Evolutionary conservation across 495 filamentous ascomycete genomes (phyloP), one percentile per base, ranked within the genome.

Genomic region (Aspergillus kassunensis): DNA sequence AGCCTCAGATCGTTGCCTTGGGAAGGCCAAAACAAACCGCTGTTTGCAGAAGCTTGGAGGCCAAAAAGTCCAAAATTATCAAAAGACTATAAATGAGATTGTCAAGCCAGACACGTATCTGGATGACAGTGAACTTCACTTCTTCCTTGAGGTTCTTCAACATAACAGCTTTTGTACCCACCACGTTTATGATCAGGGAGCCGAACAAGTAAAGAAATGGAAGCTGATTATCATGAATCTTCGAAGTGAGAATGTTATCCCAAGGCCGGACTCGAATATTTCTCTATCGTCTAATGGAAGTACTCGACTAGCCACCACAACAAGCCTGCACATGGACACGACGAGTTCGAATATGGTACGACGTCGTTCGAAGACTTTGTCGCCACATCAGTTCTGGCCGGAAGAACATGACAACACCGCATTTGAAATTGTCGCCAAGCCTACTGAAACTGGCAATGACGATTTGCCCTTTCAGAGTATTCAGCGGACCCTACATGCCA

Each of bases 11-110:
- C 29, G 20, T 15, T 49, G 45, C 45, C 10, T 18, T 18, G 45
- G 45, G 19, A 49, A 18, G 34, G 25, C 15, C 6, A 49, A 49
- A 11, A 13, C 21, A 6, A 49, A 21, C 33, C 45, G 16, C 45
- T 49, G 45, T 19, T 21, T 11, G 15, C 19, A 15, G 6, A 20
- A 15, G 20, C 21, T 35, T 6, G 45, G 45, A 23, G 45, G 45
- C 16, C 45, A 23, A 19, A 49, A 49, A 36, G 45, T 49, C 31
- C 45, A 49, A 23, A 49, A 37, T 36, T 49, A n/a, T 49, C 18
- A 11, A 33, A 49, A 49, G 25, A 49, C 45, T 21, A 36, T 49
- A 13, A 33, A 49, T 19, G 29, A 19, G 45, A 49, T 49, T 23
- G 12, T 49, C 16, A 49, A 49, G 30, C 45, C 45, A 21, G 45